Base-by-base conservation (phyloP, 768 basidiomycete genomes). In the Hirschioporus abietinus region DNA sequence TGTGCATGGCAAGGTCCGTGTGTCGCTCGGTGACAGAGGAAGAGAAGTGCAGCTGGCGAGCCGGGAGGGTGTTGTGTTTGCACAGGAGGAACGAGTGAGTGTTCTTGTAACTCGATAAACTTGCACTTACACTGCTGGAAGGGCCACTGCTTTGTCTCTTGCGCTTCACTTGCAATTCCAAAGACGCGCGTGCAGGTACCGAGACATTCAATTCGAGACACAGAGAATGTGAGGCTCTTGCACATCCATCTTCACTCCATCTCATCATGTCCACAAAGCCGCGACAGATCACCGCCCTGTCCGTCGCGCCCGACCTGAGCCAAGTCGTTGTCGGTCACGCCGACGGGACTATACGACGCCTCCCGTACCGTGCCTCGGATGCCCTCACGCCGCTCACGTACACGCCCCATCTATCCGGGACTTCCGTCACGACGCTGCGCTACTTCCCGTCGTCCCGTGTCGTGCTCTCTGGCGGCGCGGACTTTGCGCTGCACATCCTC, bases 391-490 rank as follows among this genome's bases (percentile, higher is more conserved):
- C 35, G 23, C 63, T 72, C 60, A 77, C 74, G 24, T 77, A 80
- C 26, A 76, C 76, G 66, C 75, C 81, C 0, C 86, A 88, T 70
- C 75, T 84, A 23, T 86, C 84, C 75, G 42, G 42, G 64, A 8
- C 25, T 1, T 81, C 82, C 0, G 78, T 86, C n/a, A 83, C 83
- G 1, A 80, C 82, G 24, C 75, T 89, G 27, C 80, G 79, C 58
- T 89, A 88, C 79, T 89, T 91, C 76, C 89, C 89, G 1, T 90
- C 88, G 0, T 88, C 84, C 12, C 80, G 87, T 57, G 91, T 93
- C 18, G 78, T 93, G 1, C 81, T 95, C 10, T 85, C 90, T 6
- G 80, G 87, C 0, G 86, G 89, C 0, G 83, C 84, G 5, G 91
- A 93, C 73, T 88, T 92, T 70, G 78, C 84, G 0, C 75, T 93